These are phyloP conservation scores for Trichoderma sp. DNA, from an alignment of 2,329 filamentous ascomycete species.

Conservation along the genomic window DNA sequence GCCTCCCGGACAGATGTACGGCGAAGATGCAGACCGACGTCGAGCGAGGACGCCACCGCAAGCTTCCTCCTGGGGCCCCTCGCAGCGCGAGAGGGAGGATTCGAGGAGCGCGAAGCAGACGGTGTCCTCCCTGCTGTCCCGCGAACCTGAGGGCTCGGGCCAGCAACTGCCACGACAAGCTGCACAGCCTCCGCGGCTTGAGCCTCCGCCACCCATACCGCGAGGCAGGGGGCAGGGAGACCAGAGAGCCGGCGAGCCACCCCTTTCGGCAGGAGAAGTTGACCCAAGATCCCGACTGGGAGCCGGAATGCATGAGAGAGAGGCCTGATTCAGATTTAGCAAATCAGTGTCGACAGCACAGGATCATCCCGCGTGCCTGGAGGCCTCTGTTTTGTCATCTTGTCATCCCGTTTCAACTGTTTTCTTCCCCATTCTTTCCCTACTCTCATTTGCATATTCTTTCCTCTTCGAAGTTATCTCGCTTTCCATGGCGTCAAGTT, in stretches of 20 bases:
- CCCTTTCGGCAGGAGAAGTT: conserved; percentile 11
- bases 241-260: conserved; percentile 7
- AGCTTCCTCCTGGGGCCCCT: conserved; percentile 29
- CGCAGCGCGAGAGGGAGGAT: conserved; percentile 36
- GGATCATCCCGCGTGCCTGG: not conserved
- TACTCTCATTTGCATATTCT: not conserved
- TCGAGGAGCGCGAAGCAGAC: conserved; percentile 40
- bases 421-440: not conserved
- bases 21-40: conserved; percentile 32
- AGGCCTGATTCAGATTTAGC: conserved; percentile 16
- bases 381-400: conserved; percentile 1
- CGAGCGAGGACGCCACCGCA: conserved; percentile 31
- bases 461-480: not conserved
- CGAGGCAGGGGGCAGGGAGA: conserved; percentile 22
- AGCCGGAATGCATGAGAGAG: conserved; percentile 16
- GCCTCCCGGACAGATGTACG: conserved; percentile 33
- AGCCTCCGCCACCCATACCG: conserved; percentile 18
- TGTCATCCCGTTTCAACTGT: not conserved
- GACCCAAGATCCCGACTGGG: conserved; percentile 25
- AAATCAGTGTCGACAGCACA: not conserved
- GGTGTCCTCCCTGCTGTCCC: conserved; percentile 41
- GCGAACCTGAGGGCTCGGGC: conserved; percentile 28
- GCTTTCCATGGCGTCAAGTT: not conserved
- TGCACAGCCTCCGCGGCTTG: conserved; percentile 23
- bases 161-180: conserved; percentile 1